Conservation (phyloP, 306 rosid genomes). For the Crataegus laevigata region DNA sequence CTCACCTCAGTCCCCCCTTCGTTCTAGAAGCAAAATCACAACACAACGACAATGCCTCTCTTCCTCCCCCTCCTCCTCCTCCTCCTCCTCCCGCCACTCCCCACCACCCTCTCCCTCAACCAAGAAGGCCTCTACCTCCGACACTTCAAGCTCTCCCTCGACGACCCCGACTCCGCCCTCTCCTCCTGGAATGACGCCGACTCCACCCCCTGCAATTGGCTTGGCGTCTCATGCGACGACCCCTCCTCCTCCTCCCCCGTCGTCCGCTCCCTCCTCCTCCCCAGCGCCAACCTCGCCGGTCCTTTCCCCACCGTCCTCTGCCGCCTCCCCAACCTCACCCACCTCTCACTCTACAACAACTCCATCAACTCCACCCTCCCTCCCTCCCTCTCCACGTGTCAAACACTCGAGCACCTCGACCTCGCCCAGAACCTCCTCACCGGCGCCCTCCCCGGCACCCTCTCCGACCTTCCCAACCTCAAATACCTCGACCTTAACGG, state of each 20-base stretch:
- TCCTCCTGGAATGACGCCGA: slow-evolving; percentile 52
- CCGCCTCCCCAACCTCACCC: slow-evolving; percentile 41
- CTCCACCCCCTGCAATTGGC: slow-evolving; percentile 61
- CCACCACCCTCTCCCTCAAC: slow-evolving; percentile 25
- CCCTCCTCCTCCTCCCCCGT: slow-evolving; percentile 14
- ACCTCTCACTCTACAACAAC: slow-evolving; percentile 53
- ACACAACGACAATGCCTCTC: background rate
- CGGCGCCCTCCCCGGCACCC: slow-evolving; percentile 49
- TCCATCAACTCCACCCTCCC: slow-evolving; percentile 63
- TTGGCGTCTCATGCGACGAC: slow-evolving; percentile 44
- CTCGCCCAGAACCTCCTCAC: slow-evolving; percentile 78
- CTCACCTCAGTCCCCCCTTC: background rate
- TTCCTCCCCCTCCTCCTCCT: background rate
- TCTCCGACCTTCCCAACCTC: slow-evolving; percentile 46
- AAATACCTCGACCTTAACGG: slow-evolving; percentile 60
- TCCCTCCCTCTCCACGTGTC: slow-evolving; percentile 36
- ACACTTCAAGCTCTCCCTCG: slow-evolving; percentile 42
- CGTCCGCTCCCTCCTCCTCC: slow-evolving; percentile 48
- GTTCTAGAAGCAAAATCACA: background rate
- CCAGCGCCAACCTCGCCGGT: slow-evolving; percentile 47
- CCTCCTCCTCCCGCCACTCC: background rate
- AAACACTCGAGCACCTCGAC: slow-evolving; percentile 48
- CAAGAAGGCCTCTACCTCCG: slow-evolving; percentile 57
- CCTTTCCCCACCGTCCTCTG: slow-evolving; percentile 58
- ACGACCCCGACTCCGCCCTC: slow-evolving; percentile 43